Evolutionary conservation across 768 basidiomycete species (phyloP), one percentile per base, ranked within the genome.

Genomic region (Cystoderma amianthinum): DNA sequence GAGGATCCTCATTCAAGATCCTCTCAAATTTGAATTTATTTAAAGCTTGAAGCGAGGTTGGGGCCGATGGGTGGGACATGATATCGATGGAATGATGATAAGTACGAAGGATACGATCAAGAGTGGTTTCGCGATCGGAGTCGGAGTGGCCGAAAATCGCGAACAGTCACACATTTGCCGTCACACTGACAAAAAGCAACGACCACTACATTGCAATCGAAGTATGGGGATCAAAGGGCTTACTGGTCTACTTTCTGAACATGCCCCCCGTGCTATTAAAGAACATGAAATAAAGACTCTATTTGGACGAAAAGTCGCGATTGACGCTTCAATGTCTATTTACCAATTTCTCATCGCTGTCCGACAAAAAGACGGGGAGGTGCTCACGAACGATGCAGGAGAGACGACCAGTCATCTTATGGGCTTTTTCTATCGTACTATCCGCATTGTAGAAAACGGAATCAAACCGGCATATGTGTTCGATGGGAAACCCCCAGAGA

Each of bases 331-430:
- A 45, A 92, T 93, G 89, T 88, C 84, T 2, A 93, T 94, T 39
- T 95, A 93, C 71, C 92, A 95, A 58, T 99, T 99, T 63, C 79
- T 99, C 44, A 98, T 99, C 44, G 96, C 96, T 15, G 96, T 98
- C 9, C 76, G 96, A 21, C 93, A 95, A 62, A 84, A 81, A 59
- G 96, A 98, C 58, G 96, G 96, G 15, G 92, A 98, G 62, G 78
- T 94, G 72, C 76, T 99, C 50, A 95, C 85, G 52, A 97, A 97
- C 56, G 95, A 98, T n/a, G 81, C 84, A 0, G 96, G 96, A 13
- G 96, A 99, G 58, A 96, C 92, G 3, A 99, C 96, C 2, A 94
- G 92, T 65, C 95, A 99, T 64, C 70, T 99, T 9, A 97, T 98
- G 93, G 96, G 96, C 0, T 86, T 98, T 61, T 99, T 99, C 67